Conservation (phyloP, 1,284 basidiomycete species). For the Tylopilus sp. region DNA sequence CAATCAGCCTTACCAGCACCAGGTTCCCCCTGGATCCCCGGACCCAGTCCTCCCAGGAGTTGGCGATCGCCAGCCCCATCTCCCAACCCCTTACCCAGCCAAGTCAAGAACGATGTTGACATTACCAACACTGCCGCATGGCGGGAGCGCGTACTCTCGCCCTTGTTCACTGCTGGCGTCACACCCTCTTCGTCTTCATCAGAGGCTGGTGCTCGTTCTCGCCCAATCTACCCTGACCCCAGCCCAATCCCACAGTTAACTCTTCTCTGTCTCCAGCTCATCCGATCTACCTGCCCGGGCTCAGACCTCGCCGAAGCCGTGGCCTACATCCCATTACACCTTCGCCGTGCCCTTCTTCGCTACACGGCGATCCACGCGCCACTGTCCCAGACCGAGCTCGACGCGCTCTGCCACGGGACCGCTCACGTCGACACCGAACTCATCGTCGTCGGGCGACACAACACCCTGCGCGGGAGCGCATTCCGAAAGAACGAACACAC, state of each 20-base stretch:
- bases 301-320: conserved; percentile 40
- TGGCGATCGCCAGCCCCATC: conserved; percentile 35
- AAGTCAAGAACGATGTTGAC: conserved; percentile 16
- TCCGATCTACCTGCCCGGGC: conserved; percentile 29
- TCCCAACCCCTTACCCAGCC: neutral
- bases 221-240: conserved; percentile 12
- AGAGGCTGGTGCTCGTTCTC: neutral
- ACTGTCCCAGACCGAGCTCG: conserved; percentile 44
- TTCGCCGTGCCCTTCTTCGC: conserved; percentile 52
- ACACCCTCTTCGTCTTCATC: conserved; percentile 4
- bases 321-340: conserved; percentile 50
- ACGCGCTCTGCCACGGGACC: conserved; percentile 43
- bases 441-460: conserved; percentile 53
- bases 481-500: conserved; percentile 31
- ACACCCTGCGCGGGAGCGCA: conserved; percentile 40
- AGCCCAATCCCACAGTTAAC: conserved; percentile 43
- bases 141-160: conserved; percentile 49
- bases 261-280: conserved; percentile 38
- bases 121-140: conserved; percentile 37
- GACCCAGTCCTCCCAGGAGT: conserved; percentile 47
- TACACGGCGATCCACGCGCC: conserved; percentile 54
- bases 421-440: conserved; percentile 58
- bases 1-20: conserved; percentile 12
- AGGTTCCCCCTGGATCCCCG: conserved; percentile 31
- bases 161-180: conserved; percentile 38